Evolutionary conservation across 441 rosid species (phyloP), one percentile per base, ranked within the genome.

Genomic region (Euphorbia celastroides): DNA sequence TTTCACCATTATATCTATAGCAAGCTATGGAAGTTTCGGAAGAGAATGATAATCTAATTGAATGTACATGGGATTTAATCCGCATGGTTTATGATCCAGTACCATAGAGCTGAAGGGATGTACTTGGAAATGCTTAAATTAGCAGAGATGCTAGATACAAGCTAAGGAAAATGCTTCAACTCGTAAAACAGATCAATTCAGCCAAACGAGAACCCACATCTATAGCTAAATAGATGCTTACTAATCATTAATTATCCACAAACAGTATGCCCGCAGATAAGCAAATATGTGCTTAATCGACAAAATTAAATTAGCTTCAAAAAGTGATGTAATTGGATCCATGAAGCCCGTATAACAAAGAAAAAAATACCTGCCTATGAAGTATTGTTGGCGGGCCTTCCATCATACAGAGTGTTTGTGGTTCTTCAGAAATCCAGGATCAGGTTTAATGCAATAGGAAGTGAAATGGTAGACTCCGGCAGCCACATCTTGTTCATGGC

Each of bases 351-450:
- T 64, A 60, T 56, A 73, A 65, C 73, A 80, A 66, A 77, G 76
- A 72, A 76, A 83, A n/a, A 81, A 81, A 72, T 79, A 83, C 90
- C 78, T 86, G 90, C 86, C 84, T 83, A 83, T 72, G 28, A 70
- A 57, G 70, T 57, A 50, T 75, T 74, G 65, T 79, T 27, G 30
- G 77, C 50, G 75, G 46, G 71, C 79, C 66, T 69, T 81, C 63
- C 16, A 60, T 69, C 80, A 70, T 63, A 72, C 31, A 55, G 76
- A 78, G 73, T 58, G 82, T 70, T 56, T 74, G 70, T 64, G 61
- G 60, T 77, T 77, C 75, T 72, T 71, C 72, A 57, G 71, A 64
- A 72, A 38, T 67, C 68, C 65, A 31, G 64, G 27, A 42, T 48
- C 71, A 69, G 9, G 65, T 70, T 64, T 66, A 67, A 66, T 65